Conservation (phyloP, 169 alveolate genomes). For the Blepharisma undulans region DNA sequence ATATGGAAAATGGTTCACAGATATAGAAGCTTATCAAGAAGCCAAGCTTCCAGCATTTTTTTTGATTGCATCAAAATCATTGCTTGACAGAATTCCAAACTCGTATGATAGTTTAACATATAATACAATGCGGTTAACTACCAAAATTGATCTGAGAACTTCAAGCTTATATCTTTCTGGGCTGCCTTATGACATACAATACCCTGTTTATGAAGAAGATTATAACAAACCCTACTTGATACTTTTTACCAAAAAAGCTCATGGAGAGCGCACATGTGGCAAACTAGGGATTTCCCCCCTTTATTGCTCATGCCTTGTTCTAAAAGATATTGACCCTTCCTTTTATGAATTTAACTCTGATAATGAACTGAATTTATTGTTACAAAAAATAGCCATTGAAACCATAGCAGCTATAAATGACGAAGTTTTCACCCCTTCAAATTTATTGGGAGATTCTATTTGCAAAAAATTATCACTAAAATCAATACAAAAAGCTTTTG, state of each 20-base stretch:
- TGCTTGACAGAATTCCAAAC: background rate
- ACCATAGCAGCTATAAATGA: background rate
- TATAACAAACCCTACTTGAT: background rate
- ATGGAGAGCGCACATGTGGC: background rate
- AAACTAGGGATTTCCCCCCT: background rate
- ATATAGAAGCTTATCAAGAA: constrained; percentile 25
- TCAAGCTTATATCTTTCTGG: background rate
- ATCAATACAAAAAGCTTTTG: background rate
- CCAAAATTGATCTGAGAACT: constrained; percentile 27
- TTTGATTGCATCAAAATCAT: background rate
- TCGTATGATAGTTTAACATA: background rate
- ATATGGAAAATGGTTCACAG: constrained; percentile 30
- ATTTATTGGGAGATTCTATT: background rate
- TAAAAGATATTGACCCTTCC: background rate
- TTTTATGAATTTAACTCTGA: background rate
- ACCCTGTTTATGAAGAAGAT: background rate
- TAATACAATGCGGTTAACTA: background rate
- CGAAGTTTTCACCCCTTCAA: constrained; percentile 2
- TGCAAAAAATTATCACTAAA: constrained; percentile 16
- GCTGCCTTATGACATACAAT: background rate
- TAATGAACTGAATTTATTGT: background rate
- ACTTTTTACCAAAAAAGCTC: background rate
- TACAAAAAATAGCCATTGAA: background rate
- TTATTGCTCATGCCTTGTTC: background rate
- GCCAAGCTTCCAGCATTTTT: constrained; percentile 34